Conservation (phyloP, 2,329 filamentous ascomycete species). For the Aspergillus udagawae region DNA sequence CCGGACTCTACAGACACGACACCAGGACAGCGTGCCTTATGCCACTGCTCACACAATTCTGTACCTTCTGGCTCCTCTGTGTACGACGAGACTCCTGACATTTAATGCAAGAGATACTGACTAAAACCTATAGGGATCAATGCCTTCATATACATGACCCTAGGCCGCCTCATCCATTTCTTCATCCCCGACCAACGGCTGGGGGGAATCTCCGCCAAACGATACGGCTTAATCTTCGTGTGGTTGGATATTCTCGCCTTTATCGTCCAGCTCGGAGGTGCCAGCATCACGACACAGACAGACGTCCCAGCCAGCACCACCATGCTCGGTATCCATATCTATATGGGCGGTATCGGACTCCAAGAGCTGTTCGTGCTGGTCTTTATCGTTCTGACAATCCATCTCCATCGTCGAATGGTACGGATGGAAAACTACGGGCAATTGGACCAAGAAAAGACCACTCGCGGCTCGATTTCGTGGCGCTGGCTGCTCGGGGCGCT, state of each 20-base stretch:
- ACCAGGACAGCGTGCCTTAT: constrained; percentile 34
- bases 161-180: constrained; percentile 46
- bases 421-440: constrained; percentile 19
- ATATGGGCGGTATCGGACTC: constrained; percentile 38
- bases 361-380: constrained; percentile 51
- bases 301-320: not conserved
- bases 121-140: constrained; percentile 29
- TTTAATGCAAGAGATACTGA: constrained; percentile 14
- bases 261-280: constrained; percentile 22
- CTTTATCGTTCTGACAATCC: constrained; percentile 47
- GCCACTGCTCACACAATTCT: constrained; percentile 38
- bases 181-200: constrained; percentile 38
- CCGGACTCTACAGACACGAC: constrained; percentile 37
- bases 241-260: constrained; percentile 35
- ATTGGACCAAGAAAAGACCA: not conserved
- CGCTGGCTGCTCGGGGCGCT: constrained; percentile 45
- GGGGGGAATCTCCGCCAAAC: constrained; percentile 35
- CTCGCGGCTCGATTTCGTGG: not conserved
- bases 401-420: constrained; percentile 46
- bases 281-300: constrained; percentile 6
- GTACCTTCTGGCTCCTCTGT: constrained; percentile 43
- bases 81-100: constrained; percentile 6
- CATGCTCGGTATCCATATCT: constrained; percentile 23
- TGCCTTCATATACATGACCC: constrained; percentile 46
- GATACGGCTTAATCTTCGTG: constrained; percentile 40